These are phyloP conservation scores for Colletotrichum liriopes DNA, from an alignment of 2,329 filamentous ascomycete genomes.

Conservation along the genomic window DNA sequence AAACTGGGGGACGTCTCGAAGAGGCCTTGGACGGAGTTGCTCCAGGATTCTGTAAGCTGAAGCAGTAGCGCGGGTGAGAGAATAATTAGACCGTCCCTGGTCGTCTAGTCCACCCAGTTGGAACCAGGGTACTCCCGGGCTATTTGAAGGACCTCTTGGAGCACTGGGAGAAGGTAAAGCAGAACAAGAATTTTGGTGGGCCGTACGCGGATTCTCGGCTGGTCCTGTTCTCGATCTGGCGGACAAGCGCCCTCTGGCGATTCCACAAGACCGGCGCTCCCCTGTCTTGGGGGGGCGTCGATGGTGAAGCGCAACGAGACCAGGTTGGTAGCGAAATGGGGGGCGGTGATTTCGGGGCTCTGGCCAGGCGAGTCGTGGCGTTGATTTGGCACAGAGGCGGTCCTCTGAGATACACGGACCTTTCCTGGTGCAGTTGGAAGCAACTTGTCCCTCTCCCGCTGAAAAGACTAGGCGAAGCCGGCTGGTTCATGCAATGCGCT, in stretches of 20 bases:
- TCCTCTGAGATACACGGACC: neutral
- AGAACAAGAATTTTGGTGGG: slow-evolving; percentile 30
- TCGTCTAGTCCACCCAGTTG: slow-evolving; percentile 5
- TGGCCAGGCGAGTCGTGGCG: slow-evolving; percentile 28
- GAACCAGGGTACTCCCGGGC: slow-evolving; percentile 33
- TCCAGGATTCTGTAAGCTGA: slow-evolving; percentile 26
- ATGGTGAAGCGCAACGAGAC: slow-evolving; percentile 30
- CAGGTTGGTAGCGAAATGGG: slow-evolving; percentile 14
- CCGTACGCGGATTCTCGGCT: slow-evolving; percentile 20
- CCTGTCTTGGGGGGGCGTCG: slow-evolving; percentile 30
- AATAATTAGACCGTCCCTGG: slow-evolving; percentile 32
- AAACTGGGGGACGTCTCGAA: slow-evolving; percentile 35
- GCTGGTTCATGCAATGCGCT: slow-evolving; percentile 29
- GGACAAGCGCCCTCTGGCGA: slow-evolving; percentile 30
- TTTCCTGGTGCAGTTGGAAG: slow-evolving; percentile 32
- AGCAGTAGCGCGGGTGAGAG: slow-evolving; percentile 38
- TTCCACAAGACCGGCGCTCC: slow-evolving; percentile 36
- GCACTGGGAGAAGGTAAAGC: slow-evolving; percentile 27
- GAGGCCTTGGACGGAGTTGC: slow-evolving; percentile 27
- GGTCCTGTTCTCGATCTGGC: slow-evolving; percentile 33
- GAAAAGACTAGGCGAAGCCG: neutral
- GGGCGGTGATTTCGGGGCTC: slow-evolving; percentile 15
- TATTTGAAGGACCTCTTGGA: slow-evolving; percentile 34
- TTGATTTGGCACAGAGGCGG: slow-evolving; percentile 18
- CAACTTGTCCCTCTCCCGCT: neutral